Evolutionary conservation across 1,139 yeast species (phyloP).

Genomic region (Yamadazyma membranifaciens): DNA sequence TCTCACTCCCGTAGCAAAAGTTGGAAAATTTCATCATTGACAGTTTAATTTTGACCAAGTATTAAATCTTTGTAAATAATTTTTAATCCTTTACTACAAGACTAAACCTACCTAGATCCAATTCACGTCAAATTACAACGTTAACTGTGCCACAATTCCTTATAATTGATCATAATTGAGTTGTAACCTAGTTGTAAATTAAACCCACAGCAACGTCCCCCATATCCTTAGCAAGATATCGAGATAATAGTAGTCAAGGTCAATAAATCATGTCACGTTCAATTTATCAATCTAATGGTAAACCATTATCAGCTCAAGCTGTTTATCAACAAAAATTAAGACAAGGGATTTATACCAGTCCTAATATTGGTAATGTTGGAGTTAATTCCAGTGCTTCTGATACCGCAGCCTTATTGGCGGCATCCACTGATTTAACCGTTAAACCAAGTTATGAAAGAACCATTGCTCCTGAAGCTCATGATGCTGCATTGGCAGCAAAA

Average conservation of each 20-base stretch:
- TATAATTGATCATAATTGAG: too few relatives aligned
- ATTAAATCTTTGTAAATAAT: too few relatives aligned
- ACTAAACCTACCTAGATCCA: too few relatives aligned
- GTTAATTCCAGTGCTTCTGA: conserved; percentile 69
- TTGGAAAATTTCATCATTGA: too few relatives aligned
- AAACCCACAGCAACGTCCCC: too few relatives aligned
- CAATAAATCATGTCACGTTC: conserved; percentile 35
- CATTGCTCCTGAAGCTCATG: conserved; percentile 64
- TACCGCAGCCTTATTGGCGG: conserved; percentile 74
- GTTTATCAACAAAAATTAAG: conserved; percentile 73
- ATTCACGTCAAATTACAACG: too few relatives aligned
- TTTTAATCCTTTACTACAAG: too few relatives aligned
- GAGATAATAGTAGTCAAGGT: background rate
- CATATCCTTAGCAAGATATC: too few relatives aligned
- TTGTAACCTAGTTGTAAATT: too few relatives aligned
- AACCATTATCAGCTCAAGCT: conserved; percentile 72
- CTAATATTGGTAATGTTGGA: conserved; percentile 68
- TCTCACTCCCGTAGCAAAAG: too few relatives aligned
- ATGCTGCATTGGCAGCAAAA: conserved; percentile 62
- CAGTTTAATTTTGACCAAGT: too few relatives aligned
- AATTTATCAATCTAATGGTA: conserved; percentile 65
- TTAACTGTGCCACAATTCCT: too few relatives aligned
- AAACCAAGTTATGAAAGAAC: conserved; percentile 62
- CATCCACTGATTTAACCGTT: conserved; percentile 61
- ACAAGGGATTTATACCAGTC: conserved; percentile 71